Percentiles rank a stretch among this genome's conserved stretches.
Evolutionary conservation across 2,329 filamentous ascomycete genomes (phyloP).

Genomic region (Colletotrichum incanum): DNA sequence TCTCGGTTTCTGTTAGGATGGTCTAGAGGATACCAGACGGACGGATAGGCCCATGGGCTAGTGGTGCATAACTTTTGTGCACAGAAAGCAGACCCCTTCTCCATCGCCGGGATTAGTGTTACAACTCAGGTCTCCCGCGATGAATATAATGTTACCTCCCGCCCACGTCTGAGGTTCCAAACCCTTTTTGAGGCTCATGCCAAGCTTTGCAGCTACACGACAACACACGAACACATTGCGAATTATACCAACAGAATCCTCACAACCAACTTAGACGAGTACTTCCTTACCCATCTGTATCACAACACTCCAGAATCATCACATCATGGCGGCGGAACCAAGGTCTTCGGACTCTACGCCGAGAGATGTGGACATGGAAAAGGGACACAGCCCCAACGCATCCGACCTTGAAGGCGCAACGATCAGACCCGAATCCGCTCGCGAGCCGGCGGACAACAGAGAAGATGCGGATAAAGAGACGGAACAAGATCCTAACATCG

Average conservation of each 20-base stretch:
- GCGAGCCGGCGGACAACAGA: neutral
- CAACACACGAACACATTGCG: neutral
- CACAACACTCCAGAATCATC: neutral
- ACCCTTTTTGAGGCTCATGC: constrained; percentile 11
- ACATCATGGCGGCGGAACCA: constrained; percentile 4
- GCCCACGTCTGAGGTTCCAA: neutral
- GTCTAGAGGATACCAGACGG: constrained; percentile 8
- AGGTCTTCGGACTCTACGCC: constrained; percentile 18
- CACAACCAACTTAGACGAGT: neutral
- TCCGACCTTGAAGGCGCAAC: constrained; percentile 36
- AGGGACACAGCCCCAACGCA: constrained; percentile 17
- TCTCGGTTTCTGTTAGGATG: constrained; percentile 27
- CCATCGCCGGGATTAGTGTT: neutral
- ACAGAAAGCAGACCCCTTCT: neutral
- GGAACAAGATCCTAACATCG: constrained; percentile 45
- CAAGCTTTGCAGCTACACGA: constrained; percentile 5
- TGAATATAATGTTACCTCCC: constrained; percentile 24
- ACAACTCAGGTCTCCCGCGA: neutral
- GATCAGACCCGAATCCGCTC: constrained; percentile 28
- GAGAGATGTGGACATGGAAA: constrained; percentile 29
- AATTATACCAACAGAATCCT: neutral
- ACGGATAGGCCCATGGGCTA: neutral
- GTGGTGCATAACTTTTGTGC: constrained; percentile 33
- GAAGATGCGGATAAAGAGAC: constrained; percentile 12
- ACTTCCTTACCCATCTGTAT: neutral